Base-by-base conservation (phyloP, 768 basidiomycete genomes). In the Tulasnella sp. region DNA sequence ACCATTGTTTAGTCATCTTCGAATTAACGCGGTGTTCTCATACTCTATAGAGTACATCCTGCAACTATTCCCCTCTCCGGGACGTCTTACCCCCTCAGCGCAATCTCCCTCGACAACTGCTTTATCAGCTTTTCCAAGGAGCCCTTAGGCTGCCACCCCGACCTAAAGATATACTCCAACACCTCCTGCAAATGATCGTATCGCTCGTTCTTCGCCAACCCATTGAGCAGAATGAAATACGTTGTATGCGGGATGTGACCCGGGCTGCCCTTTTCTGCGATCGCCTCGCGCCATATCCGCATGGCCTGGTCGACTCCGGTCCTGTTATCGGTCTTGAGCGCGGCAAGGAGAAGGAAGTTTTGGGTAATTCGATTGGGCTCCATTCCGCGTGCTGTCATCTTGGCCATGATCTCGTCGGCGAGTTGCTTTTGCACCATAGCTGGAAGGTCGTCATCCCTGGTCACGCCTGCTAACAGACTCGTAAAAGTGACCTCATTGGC, bases 401-500 rank as follows among this genome's bases (percentile, higher is more conserved):
- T 87, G 76, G 84, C 84, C 71, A 90, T 84, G 79, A 95, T 88
- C 80, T 88, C 86, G 75, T 89, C 86, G 21, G 87, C 87, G 56
- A 88, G 85, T 10, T 18, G 27, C 12, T 18, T n/a, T 6, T 62
- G 71, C 6, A 73, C 71, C 39, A 85, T 82, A 7, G 86, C 81
- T 36, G 89, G 84, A 77, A 89, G 82, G 87, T 91, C 90, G 16
- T 85, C 82, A 19, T 89, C 89, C 38, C 91, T 89, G 83, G 94
- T 89, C 81, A 97, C 87, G 6, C 92, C 93, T 12, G 91, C 87
- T 73, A 98, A 87, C 74, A 98, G 87, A 1, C 91, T 87, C 0
- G 95, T 96, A 85, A 96, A 99, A 39, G 94, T 96, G 81, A 95
- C 88, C 80, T 91, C 90, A 83, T 93, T 97, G 1, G 94, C 92